Percentiles rank a stretch among this genome's conserved stretches.
Evolutionary conservation across 2,329 filamentous ascomycete species (phyloP).

Genomic region (Aspergillus brasiliensis): DNA sequence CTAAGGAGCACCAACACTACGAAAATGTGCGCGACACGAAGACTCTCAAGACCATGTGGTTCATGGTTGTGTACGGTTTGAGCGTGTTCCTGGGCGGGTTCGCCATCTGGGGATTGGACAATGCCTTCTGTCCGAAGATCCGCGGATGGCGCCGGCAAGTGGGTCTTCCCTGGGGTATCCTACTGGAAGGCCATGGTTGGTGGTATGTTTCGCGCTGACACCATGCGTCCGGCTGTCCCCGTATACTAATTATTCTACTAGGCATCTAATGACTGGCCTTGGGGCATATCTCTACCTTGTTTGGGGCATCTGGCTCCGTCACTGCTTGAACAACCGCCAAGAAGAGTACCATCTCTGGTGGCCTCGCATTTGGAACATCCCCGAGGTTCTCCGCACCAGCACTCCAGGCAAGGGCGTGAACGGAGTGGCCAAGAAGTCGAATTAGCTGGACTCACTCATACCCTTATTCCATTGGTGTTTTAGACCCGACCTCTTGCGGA

Average conservation of each 20-base stretch:
- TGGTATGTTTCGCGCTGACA: conserved; percentile 55
- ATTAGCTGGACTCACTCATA: conserved; percentile 15
- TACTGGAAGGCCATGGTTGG: conserved; percentile 74
- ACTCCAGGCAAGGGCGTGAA: conserved; percentile 19
- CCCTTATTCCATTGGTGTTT: conserved; percentile 7
- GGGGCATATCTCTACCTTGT: conserved; percentile 83
- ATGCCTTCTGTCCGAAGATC: conserved; percentile 69
- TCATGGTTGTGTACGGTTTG: conserved; percentile 69
- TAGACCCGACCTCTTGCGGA: background rate
- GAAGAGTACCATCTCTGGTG: conserved; percentile 72
- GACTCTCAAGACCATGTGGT: conserved; percentile 72
- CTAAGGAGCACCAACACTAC: conserved; percentile 49
- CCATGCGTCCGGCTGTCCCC: background rate
- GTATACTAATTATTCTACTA: conserved; percentile 25
- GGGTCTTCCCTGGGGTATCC: conserved; percentile 75
- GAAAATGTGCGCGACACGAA: conserved; percentile 59
- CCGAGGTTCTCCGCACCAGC: conserved; percentile 51
- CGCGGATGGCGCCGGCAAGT: conserved; percentile 67
- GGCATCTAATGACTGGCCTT: conserved; percentile 79
- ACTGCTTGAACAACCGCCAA: conserved; percentile 72
- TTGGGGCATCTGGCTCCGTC: conserved; percentile 80
- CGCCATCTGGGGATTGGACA: conserved; percentile 77
- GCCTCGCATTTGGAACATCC: conserved; percentile 63
- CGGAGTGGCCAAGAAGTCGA: conserved; percentile 34
- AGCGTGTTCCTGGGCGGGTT: conserved; percentile 74